Evolutionary conservation across 495 filamentous ascomycete species (phyloP), one percentile per base, ranked within the genome.

Genomic region (Penicillium arizonense): DNA sequence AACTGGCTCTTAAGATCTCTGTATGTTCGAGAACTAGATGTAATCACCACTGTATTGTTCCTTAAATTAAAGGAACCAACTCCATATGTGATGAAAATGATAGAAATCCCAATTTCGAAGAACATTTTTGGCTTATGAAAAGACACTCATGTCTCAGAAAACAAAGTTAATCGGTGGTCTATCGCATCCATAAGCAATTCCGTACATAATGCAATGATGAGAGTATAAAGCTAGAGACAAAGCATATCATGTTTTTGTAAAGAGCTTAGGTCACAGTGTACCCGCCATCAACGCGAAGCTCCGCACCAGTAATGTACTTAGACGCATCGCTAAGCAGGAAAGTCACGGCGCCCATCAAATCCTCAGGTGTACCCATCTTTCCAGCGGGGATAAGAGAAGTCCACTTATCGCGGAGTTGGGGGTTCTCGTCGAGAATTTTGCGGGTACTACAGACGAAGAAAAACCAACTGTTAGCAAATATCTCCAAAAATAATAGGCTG

Each of bases 371-470:
- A 13, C 93, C 93, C 91, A 97, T 96, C 68, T 88, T 89, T 14
- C 91, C 93, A 64, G 86, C 82, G 0, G 93, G 93, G 50, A 96
- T 97, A 28, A 95, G 79, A 8, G 89, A 91, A 0, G 84, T 95
- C 93, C 93, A 97, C 62, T 93, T 81, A 50, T 84, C 76, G 66
- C 87, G 85, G 12, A 97, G 80, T 21, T 95, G 89, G 36, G 90
- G 91, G 56, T 95, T 96, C 44, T 96, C 89, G 49, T 96, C 87
- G 30, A 97, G 80, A 57, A 97, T 96, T 73, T 95, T 96, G 72
- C 92, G 84, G 16, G 93, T 97, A 34, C 91, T 95, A 55, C 43
- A 50, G 51, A 39, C 50, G 55, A 44, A 23, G 9, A 34, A 30
- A 39, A 28, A 18, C 26, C 20, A 13, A 40, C 47, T 41, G 14